These are phyloP conservation scores for Aspergillus fumigatus DNA, from an alignment of 2,329 filamentous ascomycete genomes.

Conservation along the genomic window DNA sequence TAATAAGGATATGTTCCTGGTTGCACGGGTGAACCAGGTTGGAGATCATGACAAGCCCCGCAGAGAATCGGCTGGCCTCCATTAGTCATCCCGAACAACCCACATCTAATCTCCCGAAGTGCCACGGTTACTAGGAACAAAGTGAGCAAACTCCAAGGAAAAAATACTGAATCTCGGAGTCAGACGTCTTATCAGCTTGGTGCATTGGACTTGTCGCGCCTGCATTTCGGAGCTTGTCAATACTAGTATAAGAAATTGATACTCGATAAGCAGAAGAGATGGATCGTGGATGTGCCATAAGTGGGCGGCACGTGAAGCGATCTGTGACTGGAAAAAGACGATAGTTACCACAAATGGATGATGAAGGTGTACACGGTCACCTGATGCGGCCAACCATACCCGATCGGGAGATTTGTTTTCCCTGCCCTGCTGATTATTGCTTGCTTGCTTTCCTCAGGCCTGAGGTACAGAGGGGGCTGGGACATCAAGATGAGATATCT, in stretches of 20 bases:
- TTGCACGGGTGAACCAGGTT: background rate
- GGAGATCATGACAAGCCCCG: background rate
- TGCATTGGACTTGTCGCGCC: background rate
- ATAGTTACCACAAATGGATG: constrained; percentile 18
- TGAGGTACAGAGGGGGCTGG: background rate
- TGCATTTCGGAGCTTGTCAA: background rate
- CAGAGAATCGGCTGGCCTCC: background rate
- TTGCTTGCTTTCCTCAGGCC: background rate
- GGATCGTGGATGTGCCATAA: background rate
- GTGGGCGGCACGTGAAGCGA: background rate
- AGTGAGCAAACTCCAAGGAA: background rate
- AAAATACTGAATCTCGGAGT: background rate
- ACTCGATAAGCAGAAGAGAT: background rate
- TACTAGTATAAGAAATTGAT: background rate
- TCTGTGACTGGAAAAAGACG: constrained; percentile 12
- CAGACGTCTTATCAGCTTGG: background rate
- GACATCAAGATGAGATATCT: background rate
- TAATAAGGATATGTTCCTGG: background rate
- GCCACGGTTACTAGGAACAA: background rate
- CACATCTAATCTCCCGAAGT: background rate
- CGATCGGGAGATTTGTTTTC: constrained; percentile 41
- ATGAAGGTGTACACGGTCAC: constrained; percentile 18
- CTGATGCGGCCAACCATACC: constrained; percentile 25
- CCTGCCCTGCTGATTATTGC: constrained; percentile 4
- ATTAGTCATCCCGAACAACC: background rate